These are phyloP conservation scores for Trichoderma koningii DNA, from an alignment of 2,329 filamentous ascomycete genomes.

Conservation along the genomic window DNA sequence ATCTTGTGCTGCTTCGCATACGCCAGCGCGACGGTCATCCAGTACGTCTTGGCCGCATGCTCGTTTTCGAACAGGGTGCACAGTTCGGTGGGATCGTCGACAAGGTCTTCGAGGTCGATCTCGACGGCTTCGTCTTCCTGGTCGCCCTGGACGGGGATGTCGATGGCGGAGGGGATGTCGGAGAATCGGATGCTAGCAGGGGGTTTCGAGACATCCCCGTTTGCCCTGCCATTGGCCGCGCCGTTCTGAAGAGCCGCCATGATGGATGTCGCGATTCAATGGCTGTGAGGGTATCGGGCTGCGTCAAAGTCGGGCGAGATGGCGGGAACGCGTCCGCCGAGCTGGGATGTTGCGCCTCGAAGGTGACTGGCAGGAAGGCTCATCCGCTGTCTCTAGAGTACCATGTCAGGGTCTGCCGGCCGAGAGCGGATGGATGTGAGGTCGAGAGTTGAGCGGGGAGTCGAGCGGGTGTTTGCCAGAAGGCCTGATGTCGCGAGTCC, in stretches of 20 bases:
- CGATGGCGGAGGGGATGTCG: constrained; percentile 65
- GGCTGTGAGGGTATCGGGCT: constrained; percentile 20
- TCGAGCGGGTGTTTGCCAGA: not conserved
- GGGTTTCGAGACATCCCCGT: constrained; percentile 41
- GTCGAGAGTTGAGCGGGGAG: not conserved
- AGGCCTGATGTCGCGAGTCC: constrained; percentile 14
- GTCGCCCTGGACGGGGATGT: constrained; percentile 66
- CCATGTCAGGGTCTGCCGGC: constrained; percentile 15
- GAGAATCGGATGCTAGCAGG: constrained; percentile 61
- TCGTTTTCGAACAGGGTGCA: constrained; percentile 96
- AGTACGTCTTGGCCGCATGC: constrained; percentile 84
- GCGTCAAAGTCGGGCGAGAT: constrained; percentile 26
- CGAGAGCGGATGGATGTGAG: not conserved
- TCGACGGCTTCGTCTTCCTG: constrained; percentile 78
- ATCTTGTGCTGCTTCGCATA: constrained; percentile 96
- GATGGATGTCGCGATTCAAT: constrained; percentile 30
- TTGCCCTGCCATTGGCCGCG: constrained; percentile 46
- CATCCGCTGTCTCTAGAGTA: constrained; percentile 33
- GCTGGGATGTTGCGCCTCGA: constrained; percentile 38
- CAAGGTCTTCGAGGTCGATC: constrained; percentile 85
- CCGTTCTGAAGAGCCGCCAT: constrained; percentile 51
- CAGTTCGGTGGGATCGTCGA: constrained; percentile 92
- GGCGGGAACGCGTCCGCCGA: constrained; percentile 37
- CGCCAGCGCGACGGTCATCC: constrained; percentile 96
- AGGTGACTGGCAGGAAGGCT: constrained; percentile 34